Evolutionary conservation across 257 asterid species (phyloP), one percentile per base, ranked within the genome.

Genomic region (Asclepias syriaca): DNA sequence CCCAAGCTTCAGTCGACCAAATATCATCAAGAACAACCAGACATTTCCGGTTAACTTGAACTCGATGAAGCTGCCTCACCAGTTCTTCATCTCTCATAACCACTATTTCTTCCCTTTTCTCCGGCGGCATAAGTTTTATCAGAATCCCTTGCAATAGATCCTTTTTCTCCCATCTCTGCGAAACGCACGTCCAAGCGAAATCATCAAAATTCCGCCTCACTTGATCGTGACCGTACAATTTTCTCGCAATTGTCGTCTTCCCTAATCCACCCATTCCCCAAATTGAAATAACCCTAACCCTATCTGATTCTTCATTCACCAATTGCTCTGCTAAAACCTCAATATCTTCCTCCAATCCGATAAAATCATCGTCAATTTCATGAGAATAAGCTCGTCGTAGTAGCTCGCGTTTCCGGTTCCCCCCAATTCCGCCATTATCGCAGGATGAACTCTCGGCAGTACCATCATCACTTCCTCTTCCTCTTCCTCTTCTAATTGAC

Each of bases 241-340:
- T 53, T 53, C 65, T 6, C 0, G 51, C 48, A 6, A 54, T 50
- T 3, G 65, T 50, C 43, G 65, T 69, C 65, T 69, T 69, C 4
- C 73, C 65, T 46, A 76, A 34, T 6, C 87, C 85, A 4, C 85
- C 85, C 85, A 84, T 84, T 29, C 85, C 85, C 49, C 73, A 66
- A 37, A 80, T 75, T 8, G 81, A 78, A 58, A 80, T 58, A n/a
- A 71, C 81, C 40, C 73, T 22, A 39, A 70, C 66, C 8, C 29
- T 55, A 68, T 73, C 39, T 34, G 39, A 8, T 6, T 40, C 51
- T 11, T 58, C 79, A 16, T 81, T 78, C 14, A 78, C 18, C 72
- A 83, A 70, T 63, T 69, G 75, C 0, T 40, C 37, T 70, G 79
- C 81, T 64, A 83, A 63, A 37, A 49, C 8, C 29, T 78, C 21